Conservation (phyloP, 306 rosid species). For the Prosopis cineraria region DNA sequence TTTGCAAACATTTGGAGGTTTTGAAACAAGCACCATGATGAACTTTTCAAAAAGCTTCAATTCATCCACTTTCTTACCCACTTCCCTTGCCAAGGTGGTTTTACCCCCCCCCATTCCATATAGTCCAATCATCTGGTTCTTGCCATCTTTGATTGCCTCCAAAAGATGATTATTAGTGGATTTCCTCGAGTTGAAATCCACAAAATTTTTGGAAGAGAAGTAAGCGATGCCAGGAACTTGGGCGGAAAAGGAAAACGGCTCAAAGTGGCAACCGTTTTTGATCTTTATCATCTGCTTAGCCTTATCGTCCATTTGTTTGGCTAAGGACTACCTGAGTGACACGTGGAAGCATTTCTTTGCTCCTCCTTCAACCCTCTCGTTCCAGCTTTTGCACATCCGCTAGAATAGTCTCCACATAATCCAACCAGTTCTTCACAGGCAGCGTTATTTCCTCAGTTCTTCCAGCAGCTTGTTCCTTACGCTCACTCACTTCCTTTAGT, state of each 20-base stretch:
- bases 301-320: background rate
- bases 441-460: background rate
- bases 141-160: background rate
- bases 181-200: background rate
- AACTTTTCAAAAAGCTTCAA: background rate
- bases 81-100: background rate
- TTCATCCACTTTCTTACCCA: background rate
- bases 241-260: background rate
- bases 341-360: background rate
- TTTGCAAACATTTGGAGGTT: background rate
- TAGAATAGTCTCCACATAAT: background rate
- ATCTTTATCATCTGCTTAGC: background rate
- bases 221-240: background rate
- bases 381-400: background rate
- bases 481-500: background rate
- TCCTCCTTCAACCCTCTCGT: background rate
- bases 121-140: background rate
- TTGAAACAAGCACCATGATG: background rate
- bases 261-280: background rate
- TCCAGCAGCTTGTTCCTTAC: background rate
- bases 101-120: slow-evolving; percentile 17
- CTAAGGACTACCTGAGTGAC: background rate
- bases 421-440: background rate
- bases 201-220: background rate
- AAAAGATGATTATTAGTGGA: background rate